Conservation (phyloP, 2,329 filamentous ascomycete genomes). For the Xylaria sp. region DNA sequence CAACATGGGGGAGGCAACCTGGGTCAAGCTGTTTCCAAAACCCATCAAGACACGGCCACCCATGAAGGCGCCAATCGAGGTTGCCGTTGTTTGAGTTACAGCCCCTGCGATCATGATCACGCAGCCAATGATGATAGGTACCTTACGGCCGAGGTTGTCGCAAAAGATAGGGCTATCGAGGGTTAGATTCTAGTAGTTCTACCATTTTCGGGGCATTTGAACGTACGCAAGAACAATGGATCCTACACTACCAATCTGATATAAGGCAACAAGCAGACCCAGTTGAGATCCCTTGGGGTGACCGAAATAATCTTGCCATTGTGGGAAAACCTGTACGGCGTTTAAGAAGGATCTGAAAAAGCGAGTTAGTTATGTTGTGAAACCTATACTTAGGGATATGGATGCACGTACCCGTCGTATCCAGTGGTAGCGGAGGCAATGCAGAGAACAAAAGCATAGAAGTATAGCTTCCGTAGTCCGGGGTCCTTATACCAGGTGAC, state of each 20-base stretch:
- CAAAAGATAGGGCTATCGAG: slow-evolving; percentile 59
- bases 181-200: slow-evolving; percentile 14
- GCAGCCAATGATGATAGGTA: slow-evolving; percentile 61
- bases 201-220: neutral
- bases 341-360: slow-evolving; percentile 56
- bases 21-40: slow-evolving; percentile 64
- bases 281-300: slow-evolving; percentile 55
- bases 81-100: slow-evolving; percentile 64
- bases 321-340: slow-evolving; percentile 55
- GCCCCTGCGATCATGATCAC: slow-evolving; percentile 64
- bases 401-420: slow-evolving; percentile 60
- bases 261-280: slow-evolving; percentile 67
- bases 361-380: slow-evolving; percentile 22
- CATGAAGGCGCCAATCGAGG: slow-evolving; percentile 58
- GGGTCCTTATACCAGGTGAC: slow-evolving; percentile 65
- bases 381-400: neutral
- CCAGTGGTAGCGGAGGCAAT: slow-evolving; percentile 66
- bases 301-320: slow-evolving; percentile 60
- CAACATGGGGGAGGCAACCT: slow-evolving; percentile 62
- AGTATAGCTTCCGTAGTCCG: slow-evolving; percentile 66
- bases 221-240: slow-evolving; percentile 65
- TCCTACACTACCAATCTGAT: slow-evolving; percentile 67
- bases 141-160: slow-evolving; percentile 60
- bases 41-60: slow-evolving; percentile 67
- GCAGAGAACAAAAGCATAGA: slow-evolving; percentile 61